Percentiles rank a stretch among this genome's conserved stretches.
Conservation (phyloP, 2,329 filamentous ascomycete species). For the Fusarium verticillioides region DNA sequence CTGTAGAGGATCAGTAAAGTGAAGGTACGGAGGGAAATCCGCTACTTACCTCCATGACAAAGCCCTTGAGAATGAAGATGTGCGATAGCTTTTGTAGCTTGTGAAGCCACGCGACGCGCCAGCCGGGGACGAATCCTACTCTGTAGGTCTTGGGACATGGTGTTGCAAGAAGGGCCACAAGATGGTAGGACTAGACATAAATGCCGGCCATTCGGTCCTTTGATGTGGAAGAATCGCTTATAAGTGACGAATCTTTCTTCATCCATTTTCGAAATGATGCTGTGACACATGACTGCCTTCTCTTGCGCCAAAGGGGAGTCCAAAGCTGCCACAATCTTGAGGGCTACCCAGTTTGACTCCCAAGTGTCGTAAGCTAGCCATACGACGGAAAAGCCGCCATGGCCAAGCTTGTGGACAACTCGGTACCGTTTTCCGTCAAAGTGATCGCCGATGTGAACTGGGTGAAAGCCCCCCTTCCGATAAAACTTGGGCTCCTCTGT, state of each 20-base stretch:
- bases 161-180: background rate
- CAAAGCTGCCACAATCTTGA: background rate
- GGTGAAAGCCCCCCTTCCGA: background rate
- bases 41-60: background rate
- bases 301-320: background rate
- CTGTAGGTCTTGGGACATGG: background rate
- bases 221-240: background rate
- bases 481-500: background rate
- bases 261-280: accelerated
- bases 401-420: background rate
- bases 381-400: background rate
- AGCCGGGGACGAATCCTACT: background rate
- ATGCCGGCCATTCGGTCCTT: background rate
- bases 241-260: background rate
- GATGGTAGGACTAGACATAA: slow-evolving; percentile 1
- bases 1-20: background rate
- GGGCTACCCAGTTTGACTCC: background rate
- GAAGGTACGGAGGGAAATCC: accelerated
- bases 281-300: background rate
- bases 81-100: background rate
- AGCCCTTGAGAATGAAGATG: background rate
- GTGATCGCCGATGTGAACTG: background rate
- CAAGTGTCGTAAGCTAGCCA: background rate
- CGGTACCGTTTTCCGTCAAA: background rate
- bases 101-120: background rate